phyloP scores from a whole-genome alignment of 352 stramenopile genomes.

The Saprolegnia parasitica region DNA sequence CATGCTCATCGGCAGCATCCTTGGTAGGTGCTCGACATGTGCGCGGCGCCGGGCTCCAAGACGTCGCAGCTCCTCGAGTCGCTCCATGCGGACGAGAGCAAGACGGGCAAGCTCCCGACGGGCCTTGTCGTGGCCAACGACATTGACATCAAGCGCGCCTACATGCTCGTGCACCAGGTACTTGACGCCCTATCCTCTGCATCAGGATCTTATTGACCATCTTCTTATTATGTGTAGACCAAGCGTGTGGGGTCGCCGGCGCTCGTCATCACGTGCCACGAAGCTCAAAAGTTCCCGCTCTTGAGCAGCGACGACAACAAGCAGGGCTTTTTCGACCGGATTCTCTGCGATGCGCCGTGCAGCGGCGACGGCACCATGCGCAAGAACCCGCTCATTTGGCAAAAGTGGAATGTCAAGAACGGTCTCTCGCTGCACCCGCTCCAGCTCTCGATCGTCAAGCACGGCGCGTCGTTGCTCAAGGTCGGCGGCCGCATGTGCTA shows the following conservation, averaged over 20 bases:
- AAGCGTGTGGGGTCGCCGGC: constrained; percentile 93
- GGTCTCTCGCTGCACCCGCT: constrained; percentile 91
- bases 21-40: constrained; percentile 97
- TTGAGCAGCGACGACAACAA: constrained; percentile 34
- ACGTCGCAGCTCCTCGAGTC: constrained; percentile 97
- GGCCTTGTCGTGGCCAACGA: constrained; percentile 97
- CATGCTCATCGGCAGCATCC: not conserved
- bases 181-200: no score
- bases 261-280: constrained; percentile 93
- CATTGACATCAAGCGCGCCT: constrained; percentile 94
- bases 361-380: constrained; percentile 97
- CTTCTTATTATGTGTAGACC: constrained; percentile 50
- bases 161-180: constrained; percentile 97
- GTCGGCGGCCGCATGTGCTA: constrained; percentile 93
- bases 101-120: constrained; percentile 71
- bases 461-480: constrained; percentile 88
- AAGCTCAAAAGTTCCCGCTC: constrained; percentile 95
- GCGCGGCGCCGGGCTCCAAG: constrained; percentile 98
- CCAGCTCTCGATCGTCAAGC: constrained; percentile 94
- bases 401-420: constrained; percentile 90
- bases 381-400: constrained; percentile 97
- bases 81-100: constrained; percentile 75
- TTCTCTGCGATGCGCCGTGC: constrained; percentile 98
- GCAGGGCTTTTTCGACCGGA: constrained; percentile 94
- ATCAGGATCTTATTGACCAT: no score